Conservation (phyloP, 169 alveolate genomes). For the Theileria luwenshuni region DNA sequence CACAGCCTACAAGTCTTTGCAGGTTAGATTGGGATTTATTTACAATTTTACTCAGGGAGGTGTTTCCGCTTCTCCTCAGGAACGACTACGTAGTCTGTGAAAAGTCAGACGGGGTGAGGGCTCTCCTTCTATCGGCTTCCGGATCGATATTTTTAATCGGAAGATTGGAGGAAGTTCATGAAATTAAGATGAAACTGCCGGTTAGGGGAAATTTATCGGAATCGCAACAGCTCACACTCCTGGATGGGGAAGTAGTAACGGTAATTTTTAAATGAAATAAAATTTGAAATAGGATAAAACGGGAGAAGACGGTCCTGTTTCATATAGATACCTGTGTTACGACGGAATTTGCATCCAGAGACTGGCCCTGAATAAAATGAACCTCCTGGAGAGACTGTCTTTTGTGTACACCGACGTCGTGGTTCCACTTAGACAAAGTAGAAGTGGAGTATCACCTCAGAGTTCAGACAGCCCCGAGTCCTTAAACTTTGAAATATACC, state of each 20-base stretch:
- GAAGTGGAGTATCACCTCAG: neutral
- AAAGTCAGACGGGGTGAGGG: constrained; percentile 89
- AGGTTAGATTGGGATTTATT: constrained; percentile 21
- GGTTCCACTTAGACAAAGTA: constrained; percentile 58
- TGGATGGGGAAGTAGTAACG: constrained; percentile 89
- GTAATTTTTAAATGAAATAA: constrained; percentile 54
- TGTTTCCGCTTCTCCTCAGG: constrained; percentile 63
- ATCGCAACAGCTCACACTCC: constrained; percentile 83
- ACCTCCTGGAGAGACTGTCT: constrained; percentile 81
- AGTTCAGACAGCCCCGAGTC: constrained; percentile 2
- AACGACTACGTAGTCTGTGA: constrained; percentile 89
- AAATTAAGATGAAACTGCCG: constrained; percentile 80
- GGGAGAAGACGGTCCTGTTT: constrained; percentile 24
- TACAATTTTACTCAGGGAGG: constrained; percentile 24
- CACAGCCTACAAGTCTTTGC: constrained; percentile 87
- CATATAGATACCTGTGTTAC: constrained; percentile 78
- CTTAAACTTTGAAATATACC: constrained; percentile 53
- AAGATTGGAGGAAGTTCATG: constrained; percentile 82
- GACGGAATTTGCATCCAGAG: constrained; percentile 86
- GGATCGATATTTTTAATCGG: constrained; percentile 84
- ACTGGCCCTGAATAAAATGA: constrained; percentile 73
- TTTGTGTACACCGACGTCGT: constrained; percentile 75
- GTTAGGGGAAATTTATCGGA: constrained; percentile 70
- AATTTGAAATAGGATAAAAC: constrained; percentile 19
- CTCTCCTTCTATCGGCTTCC: constrained; percentile 83